Percentiles rank a stretch among this genome's conserved stretches.
Conservation (phyloP, 805 yeast species). For the Pichia sporocuriosa region DNA sequence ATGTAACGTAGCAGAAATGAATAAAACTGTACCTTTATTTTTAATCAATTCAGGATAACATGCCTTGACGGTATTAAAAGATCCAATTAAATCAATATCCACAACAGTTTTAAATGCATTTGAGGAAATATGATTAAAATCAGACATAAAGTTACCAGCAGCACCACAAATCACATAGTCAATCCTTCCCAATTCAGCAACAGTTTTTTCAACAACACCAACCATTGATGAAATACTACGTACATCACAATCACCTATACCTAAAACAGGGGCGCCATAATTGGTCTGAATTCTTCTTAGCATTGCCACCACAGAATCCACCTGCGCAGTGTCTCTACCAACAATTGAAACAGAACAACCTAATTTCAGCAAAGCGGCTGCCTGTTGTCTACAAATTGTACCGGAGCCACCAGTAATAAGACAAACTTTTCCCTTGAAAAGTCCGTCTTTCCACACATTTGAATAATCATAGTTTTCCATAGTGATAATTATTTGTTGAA, state of each 20-base stretch:
- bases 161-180: conserved; percentile 93
- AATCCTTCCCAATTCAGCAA: conserved; percentile 62
- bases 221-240: conserved; percentile 56
- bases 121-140: conserved; percentile 67
- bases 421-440: conserved; percentile 79
- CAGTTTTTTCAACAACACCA: conserved; percentile 60
- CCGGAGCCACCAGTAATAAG: conserved; percentile 97
- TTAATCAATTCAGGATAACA: conserved; percentile 55
- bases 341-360: conserved; percentile 86
- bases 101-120: conserved; percentile 88
- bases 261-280: conserved; percentile 42
- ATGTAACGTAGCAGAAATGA: conserved; percentile 86
- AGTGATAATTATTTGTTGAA: too few relatives aligned
- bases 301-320: conserved; percentile 68
- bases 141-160: conserved; percentile 86
- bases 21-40: conserved; percentile 65
- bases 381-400: conserved; percentile 86
- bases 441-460: conserved; percentile 42
- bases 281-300: conserved; percentile 40
- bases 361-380: conserved; percentile 71
- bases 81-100: conserved; percentile 81
- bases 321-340: conserved; percentile 68
- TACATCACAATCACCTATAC: conserved; percentile 72
- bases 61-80: conserved; percentile 86
- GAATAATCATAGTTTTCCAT: conserved; percentile 11